Conservation (phyloP, 2,329 filamentous ascomycete genomes). For the Sclerotinia nivalis region DNA sequence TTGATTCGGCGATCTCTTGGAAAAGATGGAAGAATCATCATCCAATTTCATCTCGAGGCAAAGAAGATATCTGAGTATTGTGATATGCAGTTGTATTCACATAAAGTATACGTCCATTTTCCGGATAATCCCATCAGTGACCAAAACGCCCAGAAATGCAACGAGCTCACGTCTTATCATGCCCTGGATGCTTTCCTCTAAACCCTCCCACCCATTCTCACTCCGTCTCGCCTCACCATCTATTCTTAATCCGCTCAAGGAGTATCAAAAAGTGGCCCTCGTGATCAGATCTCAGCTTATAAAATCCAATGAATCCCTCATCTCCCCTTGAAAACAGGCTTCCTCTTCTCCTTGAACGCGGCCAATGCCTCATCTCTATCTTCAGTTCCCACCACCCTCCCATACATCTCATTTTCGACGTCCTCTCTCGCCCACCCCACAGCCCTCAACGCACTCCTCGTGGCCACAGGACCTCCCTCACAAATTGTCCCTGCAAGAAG, state of each 20-base stretch:
- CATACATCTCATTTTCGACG: slow-evolving; percentile 85
- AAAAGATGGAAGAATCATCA: neutral
- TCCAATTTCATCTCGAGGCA: neutral
- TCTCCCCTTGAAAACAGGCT: slow-evolving; percentile 63
- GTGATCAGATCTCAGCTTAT: neutral
- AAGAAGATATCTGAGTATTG: neutral
- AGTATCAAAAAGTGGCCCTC: neutral
- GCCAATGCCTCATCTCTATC: slow-evolving; percentile 85
- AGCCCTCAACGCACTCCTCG: slow-evolving; percentile 76
- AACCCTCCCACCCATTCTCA: neutral
- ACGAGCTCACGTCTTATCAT: neutral
- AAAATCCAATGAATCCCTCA: slow-evolving; percentile 19
- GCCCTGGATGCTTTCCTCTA: neutral
- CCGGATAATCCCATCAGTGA: neutral
- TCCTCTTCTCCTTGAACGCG: slow-evolving; percentile 80
- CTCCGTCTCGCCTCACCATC: neutral
- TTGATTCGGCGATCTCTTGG: too few species aligned
- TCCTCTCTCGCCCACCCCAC: slow-evolving; percentile 71
- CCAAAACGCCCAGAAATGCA: neutral
- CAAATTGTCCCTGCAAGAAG: slow-evolving; percentile 82
- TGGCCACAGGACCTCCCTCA: slow-evolving; percentile 82
- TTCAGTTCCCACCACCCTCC: slow-evolving; percentile 77
- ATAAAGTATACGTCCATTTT: neutral
- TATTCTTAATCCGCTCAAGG: neutral
- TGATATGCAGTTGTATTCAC: neutral